Evolutionary conservation across 306 rosid genomes (phyloP), one percentile per base, ranked within the genome.

Genomic region (Crataegus laevigata): DNA sequence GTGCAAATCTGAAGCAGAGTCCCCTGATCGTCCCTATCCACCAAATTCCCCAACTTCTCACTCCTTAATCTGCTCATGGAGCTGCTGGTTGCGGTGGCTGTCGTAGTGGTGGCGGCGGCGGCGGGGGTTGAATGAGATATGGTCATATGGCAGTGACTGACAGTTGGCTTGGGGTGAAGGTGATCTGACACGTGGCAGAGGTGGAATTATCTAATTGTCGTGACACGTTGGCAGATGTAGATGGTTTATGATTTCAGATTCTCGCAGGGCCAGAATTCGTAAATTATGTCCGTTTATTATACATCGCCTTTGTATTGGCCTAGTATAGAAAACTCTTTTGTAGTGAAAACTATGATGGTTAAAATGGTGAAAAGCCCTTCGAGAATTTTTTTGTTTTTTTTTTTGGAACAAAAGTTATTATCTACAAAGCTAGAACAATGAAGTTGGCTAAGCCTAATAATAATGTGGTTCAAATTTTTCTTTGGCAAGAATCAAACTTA

Each of bases 1-100:
- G 99, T 94, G 87, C 92, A 94, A 76, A 94, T 92, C 79, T 94
- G 99, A 66, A 90, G 99, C 70, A 94, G 80, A 66, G 99, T 94
- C 5, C 98, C 99, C 75, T 89, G 96, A n/a, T 92, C 92, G 74
- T 94, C 99, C 68, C 81, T 87, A 30, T 94, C 99, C 29, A 94
- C 98, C 84, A 94, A 76, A 79, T 92, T 92, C 75, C 97, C 99
- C 82, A 94, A 87, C 54, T 94, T 89, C 67, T 94, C 93, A 94
- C 58, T 85, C 84, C 80, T 85, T 84, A 11, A 94, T 90, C 88
- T 92, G 91, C 3, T 89, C 89, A 74, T 87, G 60, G 1, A n/a
- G 29, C 6, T 5, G 28, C 13, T 61, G 11, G 51, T 21, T 6
- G 36, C 19, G 21, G 22, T 36, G 55, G n/a, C n/a, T n/a, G n/a